A percentile compares a stretch with the other conserved stretches of the same genome.
phyloP scores from a whole-genome alignment of 2,329 filamentous ascomycete species.

The Setomelanomma holmii region DNA sequence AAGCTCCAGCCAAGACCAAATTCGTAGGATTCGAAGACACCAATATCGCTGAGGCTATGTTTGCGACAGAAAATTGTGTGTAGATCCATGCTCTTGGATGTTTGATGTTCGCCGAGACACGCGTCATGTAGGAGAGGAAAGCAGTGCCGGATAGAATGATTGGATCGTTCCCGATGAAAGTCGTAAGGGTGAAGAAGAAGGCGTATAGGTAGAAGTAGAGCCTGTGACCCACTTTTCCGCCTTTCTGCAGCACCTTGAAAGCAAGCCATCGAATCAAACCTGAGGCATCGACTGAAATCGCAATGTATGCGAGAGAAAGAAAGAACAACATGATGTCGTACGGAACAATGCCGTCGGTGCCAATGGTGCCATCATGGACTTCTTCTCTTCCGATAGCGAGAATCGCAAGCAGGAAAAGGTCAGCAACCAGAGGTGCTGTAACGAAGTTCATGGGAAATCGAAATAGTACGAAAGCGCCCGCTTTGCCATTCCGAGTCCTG shows the following conservation, averaged over 20 bases:
- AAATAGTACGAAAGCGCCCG: constrained; percentile 57
- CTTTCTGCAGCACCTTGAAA: constrained; percentile 73
- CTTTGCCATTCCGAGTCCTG: constrained; percentile 31
- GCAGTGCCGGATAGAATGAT: constrained; percentile 77
- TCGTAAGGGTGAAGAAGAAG: constrained; percentile 73
- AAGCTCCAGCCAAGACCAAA: constrained; percentile 75
- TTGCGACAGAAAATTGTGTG: constrained; percentile 74
- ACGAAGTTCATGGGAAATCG: constrained; percentile 73
- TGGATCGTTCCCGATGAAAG: constrained; percentile 76
- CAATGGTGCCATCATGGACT: constrained; percentile 72
- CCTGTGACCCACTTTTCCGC: constrained; percentile 69
- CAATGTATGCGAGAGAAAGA: constrained; percentile 75
- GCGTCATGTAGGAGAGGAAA: constrained; percentile 79
- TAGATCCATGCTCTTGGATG: constrained; percentile 77
- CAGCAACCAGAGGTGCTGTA: constrained; percentile 73
- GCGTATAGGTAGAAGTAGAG: constrained; percentile 76
- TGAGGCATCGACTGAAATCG: constrained; percentile 78
- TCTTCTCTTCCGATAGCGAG: constrained; percentile 70
- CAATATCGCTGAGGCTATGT: constrained; percentile 76
- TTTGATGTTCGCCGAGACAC: constrained; percentile 74
- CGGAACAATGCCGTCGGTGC: constrained; percentile 70
- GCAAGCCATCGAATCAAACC: constrained; percentile 74
- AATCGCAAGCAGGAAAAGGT: constrained; percentile 75
- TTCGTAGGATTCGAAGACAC: constrained; percentile 83
- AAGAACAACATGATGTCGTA: constrained; percentile 80